Base-by-base conservation (phyloP, 179 eudicot species). In the Beta corolliflora region DNA sequence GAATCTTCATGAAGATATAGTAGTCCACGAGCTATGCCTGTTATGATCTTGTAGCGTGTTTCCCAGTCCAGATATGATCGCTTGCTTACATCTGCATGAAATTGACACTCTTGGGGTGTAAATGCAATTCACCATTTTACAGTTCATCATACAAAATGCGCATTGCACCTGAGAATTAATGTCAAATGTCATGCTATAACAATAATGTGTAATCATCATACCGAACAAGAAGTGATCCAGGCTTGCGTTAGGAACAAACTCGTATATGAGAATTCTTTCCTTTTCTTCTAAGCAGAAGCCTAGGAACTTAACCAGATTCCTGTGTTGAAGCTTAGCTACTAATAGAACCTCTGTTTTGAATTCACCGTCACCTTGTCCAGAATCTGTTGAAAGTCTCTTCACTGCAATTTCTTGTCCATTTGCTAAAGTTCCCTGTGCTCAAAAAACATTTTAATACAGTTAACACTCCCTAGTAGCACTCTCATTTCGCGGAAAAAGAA, bases 341-440 rank as follows among this genome's bases (percentile, higher is more conserved):
- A 82, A 31, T 60, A 77, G 13, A 5, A 82, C 81, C 18, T 80
- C 91, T 23, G 81, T 88, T 36, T 80, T 86, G 45, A 88, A 88
- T 48, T 88, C 78, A 12, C 8, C 16, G 0, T 54, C 75, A 29
- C 83, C 86, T 71, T 80, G 86, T 29, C 70, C 75, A 3, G 86
- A 80, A 44, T 60, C 61, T 18, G 2, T 64, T 3, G 83, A 71
- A 0, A 84, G 59, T 56, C 86, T 80, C 81, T 90, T 90, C 54
- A 90, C 90, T 5, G 92, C 92, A 36, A 90, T 72, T 50, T 80
- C 81, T 77, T 85, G 80, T 29, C 91, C 89, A 77, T 79, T 78
- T 61, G n/a, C 10, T 70, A 85, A 68, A 3, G 0, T 64, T 46
- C 85, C 87, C 87, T 81, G 41, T 1, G n/a, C 25, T 64, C 3